These are phyloP conservation scores for Arabidopsis arenosa DNA, from an alignment of 345 rosid genomes.

Conservation along the genomic window DNA sequence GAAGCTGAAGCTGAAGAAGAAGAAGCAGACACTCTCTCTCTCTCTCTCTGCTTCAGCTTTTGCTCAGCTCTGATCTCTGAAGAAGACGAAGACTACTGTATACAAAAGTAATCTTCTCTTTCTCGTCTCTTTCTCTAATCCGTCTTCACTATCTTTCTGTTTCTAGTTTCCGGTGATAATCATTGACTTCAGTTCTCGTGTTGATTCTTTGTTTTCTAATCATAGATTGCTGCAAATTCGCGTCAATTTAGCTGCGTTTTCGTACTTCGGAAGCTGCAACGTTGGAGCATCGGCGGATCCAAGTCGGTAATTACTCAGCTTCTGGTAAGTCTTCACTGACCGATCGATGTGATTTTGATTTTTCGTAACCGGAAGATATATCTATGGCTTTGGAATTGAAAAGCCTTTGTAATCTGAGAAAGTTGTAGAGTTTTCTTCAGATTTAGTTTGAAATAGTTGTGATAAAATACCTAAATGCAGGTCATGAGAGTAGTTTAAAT, in stretches of 20 bases:
- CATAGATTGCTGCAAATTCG: conserved; percentile 37
- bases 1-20: not conserved
- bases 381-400: not conserved
- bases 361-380: not conserved
- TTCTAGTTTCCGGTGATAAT: not conserved
- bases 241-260: conserved; percentile 5
- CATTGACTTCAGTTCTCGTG: conserved; percentile 26
- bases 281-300: not conserved
- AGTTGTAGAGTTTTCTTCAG: conserved; percentile 20
- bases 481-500: not conserved
- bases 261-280: conserved; percentile 7
- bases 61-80: conserved; percentile 28
- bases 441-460: conserved; percentile 1
- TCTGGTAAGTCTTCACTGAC: conserved; percentile 22
- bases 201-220: not conserved
- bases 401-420: conserved; percentile 9
- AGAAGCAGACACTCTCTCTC: not conserved
- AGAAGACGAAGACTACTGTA: not conserved
- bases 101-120: conserved; percentile 17
- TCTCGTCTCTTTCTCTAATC: conserved; percentile 1
- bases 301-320: conserved; percentile 13
- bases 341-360: conserved; percentile 21
- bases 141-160: not conserved
- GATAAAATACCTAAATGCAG: conserved; percentile 10
- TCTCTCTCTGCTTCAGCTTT: not conserved